Percentiles rank a stretch among this genome's conserved stretches.
These are phyloP conservation scores for Acorus gramineus DNA, from an alignment of 106 monocot genomes.

Conservation along the genomic window DNA sequence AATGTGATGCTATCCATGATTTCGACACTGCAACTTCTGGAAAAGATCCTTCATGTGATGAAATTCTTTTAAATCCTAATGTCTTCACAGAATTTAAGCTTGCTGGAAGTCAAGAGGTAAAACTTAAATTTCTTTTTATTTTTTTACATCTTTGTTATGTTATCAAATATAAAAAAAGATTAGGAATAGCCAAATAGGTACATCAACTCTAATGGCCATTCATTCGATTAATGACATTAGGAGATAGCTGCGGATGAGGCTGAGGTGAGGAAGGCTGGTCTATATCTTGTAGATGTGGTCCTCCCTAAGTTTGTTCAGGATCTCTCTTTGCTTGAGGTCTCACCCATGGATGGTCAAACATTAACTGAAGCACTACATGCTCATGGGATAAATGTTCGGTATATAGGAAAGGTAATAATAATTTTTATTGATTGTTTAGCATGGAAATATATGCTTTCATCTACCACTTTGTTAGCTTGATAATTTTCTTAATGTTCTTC, in stretches of 20 bases:
- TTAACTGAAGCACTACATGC: constrained; percentile 82
- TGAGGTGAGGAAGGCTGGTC: constrained; percentile 58
- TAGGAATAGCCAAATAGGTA: no score
- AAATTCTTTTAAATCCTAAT: constrained; percentile 86
- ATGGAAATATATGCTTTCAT: neutral
- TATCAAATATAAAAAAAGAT: no score
- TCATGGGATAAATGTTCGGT: constrained; percentile 94
- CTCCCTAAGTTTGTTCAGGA: constrained; percentile 91
- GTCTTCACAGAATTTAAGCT: constrained; percentile 93
- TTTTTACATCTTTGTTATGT: neutral
- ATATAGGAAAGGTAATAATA: constrained; percentile 83
- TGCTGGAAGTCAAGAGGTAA: constrained; percentile 65
- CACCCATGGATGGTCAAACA: constrained; percentile 99
- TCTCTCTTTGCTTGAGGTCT: constrained; percentile 76
- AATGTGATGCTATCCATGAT: constrained; percentile 7
- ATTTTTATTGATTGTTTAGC: neutral
- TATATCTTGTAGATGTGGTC: constrained; percentile 69
- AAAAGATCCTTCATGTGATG: constrained; percentile 9
- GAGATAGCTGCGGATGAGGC: constrained; percentile 88
- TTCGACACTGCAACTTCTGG: constrained; percentile 11
- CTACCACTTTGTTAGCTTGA: constrained; percentile 2
- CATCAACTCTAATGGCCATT: neutral
- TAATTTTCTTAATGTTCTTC: constrained; percentile 12
- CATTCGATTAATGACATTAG: constrained; percentile 20
- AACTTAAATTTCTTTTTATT: constrained; percentile 1